These are phyloP conservation scores for Heimioporus sp. DNA, from an alignment of 768 basidiomycete genomes.

Conservation along the genomic window DNA sequence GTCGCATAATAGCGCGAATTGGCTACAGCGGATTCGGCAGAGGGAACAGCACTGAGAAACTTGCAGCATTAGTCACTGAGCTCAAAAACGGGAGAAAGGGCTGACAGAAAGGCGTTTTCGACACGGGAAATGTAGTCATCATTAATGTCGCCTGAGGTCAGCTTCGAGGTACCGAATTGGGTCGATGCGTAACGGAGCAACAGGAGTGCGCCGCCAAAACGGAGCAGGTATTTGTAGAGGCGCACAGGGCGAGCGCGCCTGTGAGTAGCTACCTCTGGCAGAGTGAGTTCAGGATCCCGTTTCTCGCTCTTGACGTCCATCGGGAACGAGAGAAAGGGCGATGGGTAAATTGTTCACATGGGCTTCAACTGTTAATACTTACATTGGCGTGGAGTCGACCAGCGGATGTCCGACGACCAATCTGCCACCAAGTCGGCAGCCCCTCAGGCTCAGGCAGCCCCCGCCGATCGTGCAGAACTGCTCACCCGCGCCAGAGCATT, in stretches of 20 bases:
- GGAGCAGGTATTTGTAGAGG: conserved; percentile 4
- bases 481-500: conserved; percentile 60
- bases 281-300: not conserved
- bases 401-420: conserved; percentile 17
- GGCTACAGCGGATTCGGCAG: conserved; percentile 52
- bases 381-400: not conserved
- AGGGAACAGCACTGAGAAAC: conserved; percentile 50
- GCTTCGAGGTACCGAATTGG: not conserved
- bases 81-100: not conserved
- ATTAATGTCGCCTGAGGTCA: too few species aligned
- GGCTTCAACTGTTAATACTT: not conserved
- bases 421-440: not conserved
- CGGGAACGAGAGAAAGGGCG: too few species aligned
- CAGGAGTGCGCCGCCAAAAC: conserved; percentile 4
- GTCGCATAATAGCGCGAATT: conserved; percentile 59
- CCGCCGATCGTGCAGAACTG: conserved; percentile 41
- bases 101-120: conserved; percentile 38
- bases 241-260: not conserved
- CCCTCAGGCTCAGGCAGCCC: not conserved
- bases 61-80: not conserved
- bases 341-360: too few species aligned
- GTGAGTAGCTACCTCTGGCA: conserved; percentile 10
- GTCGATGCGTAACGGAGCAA: conserved; percentile 9
- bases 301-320: conserved; percentile 9
- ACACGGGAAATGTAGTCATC: conserved; percentile 10